A percentile compares a stretch with the other conserved stretches of the same genome.
Conservation (phyloP, 148 eudicot species). For the Chenopodium suecicum region DNA sequence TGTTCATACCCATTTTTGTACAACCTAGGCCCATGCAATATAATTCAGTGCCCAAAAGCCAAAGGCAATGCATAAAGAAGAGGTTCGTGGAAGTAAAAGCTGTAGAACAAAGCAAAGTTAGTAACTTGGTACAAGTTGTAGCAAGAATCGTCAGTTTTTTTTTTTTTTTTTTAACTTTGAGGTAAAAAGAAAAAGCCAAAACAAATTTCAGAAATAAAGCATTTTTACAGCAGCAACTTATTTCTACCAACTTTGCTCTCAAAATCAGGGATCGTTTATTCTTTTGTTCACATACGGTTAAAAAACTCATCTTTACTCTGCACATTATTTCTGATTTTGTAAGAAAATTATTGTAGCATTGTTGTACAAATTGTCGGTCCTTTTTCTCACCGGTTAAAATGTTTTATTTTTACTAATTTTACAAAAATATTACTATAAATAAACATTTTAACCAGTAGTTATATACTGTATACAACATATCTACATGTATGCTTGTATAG, state of each 20-base stretch:
- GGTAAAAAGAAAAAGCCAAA: conserved; percentile 9
- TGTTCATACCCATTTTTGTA: too few species aligned
- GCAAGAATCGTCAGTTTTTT: conserved; percentile 1
- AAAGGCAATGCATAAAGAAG: not conserved
- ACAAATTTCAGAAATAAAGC: conserved; percentile 1
- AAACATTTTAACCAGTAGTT: too few species aligned
- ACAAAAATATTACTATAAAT: too few species aligned
- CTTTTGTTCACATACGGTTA: conserved; percentile 9
- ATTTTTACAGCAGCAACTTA: too few species aligned
- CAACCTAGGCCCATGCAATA: too few species aligned
- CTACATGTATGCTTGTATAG: too few species aligned
- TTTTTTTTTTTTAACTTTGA: not conserved
- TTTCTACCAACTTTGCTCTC: conserved; percentile 18
- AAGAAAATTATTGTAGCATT: too few species aligned
- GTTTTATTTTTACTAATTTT: too few species aligned
- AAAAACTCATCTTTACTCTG: not conserved
- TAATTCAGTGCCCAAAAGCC: too few species aligned
- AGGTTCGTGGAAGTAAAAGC: not conserved
- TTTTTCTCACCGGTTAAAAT: too few species aligned
- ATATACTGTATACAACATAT: too few species aligned
- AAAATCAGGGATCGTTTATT: conserved; percentile 19
- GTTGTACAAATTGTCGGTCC: not conserved
- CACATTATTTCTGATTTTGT: not conserved
- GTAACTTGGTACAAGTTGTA: not conserved
- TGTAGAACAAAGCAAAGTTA: not conserved